Conservation (phyloP, 1,284 basidiomycete species). For the Cutaneotrichosporon sp. region DNA sequence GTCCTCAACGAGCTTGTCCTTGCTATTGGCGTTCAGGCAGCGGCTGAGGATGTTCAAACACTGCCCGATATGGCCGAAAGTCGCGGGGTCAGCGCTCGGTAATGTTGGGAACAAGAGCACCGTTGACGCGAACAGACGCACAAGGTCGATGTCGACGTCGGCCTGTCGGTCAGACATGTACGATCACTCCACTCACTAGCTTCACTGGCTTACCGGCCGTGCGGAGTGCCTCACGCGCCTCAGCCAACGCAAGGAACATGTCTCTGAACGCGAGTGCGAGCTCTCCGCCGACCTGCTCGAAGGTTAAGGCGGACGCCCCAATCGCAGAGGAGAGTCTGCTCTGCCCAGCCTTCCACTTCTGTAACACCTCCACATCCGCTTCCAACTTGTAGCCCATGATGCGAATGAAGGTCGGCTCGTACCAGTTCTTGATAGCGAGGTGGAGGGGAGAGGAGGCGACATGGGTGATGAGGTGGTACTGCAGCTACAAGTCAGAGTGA, state of each 20-base stretch:
- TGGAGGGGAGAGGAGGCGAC: constrained; percentile 28
- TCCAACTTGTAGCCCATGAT: constrained; percentile 20
- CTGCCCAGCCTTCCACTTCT: constrained; percentile 2
- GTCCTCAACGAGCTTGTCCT: constrained; percentile 1
- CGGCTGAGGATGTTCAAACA: constrained; percentile 5
- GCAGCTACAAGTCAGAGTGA: constrained; percentile 24
- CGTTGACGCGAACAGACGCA: constrained; percentile 24
- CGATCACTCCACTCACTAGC: background rate
- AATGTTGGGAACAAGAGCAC: constrained; percentile 29
- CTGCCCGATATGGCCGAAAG: background rate
- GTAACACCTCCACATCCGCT: background rate
- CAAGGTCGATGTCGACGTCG: constrained; percentile 19
- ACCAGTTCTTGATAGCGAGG: constrained; percentile 5
- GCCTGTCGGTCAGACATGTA: constrained; percentile 4
- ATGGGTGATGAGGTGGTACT: constrained; percentile 43
- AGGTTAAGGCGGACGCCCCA: constrained; percentile 19
- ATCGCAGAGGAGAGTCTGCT: constrained; percentile 11
- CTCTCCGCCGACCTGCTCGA: constrained; percentile 17
- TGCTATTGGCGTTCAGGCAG: background rate
- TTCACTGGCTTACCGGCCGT: background rate
- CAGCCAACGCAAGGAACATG: constrained; percentile 6
- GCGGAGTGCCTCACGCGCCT: background rate
- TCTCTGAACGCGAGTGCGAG: background rate
- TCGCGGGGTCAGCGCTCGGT: constrained; percentile 2
- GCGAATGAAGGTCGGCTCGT: constrained; percentile 35